phyloP scores from a whole-genome alignment of 1,284 basidiomycete genomes.

The Irpex sp. region DNA sequence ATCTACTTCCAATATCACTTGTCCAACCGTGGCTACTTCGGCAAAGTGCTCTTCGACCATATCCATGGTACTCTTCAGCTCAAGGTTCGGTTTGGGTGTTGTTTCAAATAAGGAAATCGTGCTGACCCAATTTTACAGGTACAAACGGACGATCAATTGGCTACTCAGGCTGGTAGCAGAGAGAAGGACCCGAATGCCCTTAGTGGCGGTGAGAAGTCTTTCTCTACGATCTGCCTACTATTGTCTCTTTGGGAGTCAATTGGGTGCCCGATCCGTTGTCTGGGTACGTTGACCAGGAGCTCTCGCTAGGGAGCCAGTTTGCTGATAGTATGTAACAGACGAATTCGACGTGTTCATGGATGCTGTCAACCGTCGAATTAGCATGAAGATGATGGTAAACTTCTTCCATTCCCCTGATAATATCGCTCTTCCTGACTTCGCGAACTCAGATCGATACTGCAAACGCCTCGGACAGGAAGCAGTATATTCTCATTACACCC shows the following conservation, averaged over 20 bases:
- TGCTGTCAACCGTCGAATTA: slow-evolving; percentile 86
- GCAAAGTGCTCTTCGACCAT: slow-evolving; percentile 87
- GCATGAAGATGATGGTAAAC: slow-evolving; percentile 86
- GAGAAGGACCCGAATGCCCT: slow-evolving; percentile 83
- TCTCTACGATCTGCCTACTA: slow-evolving; percentile 92
- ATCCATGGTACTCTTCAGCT: slow-evolving; percentile 61
- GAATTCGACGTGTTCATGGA: slow-evolving; percentile 98
- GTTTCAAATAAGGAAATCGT: not conserved
- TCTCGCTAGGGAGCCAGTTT: not conserved
- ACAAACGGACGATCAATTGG: slow-evolving; percentile 74
- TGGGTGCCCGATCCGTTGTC: slow-evolving; percentile 89
- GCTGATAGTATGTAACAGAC: slow-evolving; percentile 36
- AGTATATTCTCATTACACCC: slow-evolving; percentile 92
- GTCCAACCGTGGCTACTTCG: slow-evolving; percentile 81
- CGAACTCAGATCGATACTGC: slow-evolving; percentile 75
- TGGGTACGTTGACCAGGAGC: slow-evolving; percentile 54
- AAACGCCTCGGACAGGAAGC: slow-evolving; percentile 78
- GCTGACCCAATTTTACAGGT: slow-evolving; percentile 39
- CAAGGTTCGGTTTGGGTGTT: slow-evolving; percentile 40
- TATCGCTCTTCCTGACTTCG: slow-evolving; percentile 6
- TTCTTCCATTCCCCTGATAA: not conserved
- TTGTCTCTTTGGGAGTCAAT: slow-evolving; percentile 95
- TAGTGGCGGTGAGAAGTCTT: slow-evolving; percentile 95
- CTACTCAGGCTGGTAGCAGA: slow-evolving; percentile 48
- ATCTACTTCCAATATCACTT: slow-evolving; percentile 82